Evolutionary conservation across 768 basidiomycete genomes (phyloP).

Genomic region (Mrakia hoshinonis): DNA sequence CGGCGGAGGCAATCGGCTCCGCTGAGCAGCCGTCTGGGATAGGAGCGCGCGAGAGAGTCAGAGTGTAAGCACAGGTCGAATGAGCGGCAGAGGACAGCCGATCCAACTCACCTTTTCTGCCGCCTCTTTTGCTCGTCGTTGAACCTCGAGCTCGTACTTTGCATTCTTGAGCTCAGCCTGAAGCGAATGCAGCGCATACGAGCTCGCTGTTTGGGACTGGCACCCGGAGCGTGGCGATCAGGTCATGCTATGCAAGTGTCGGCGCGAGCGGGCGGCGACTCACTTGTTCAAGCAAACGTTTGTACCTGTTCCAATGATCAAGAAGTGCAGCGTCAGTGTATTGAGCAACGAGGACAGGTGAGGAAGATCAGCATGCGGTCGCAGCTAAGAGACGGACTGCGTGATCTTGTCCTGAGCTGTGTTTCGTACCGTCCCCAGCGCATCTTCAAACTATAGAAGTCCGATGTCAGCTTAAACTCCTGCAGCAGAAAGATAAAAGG

Average conservation of each 20-base stretch:
- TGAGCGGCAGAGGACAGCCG: conserved; percentile 2
- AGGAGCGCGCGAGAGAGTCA: not conserved
- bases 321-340: not conserved
- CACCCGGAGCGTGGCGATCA: not conserved
- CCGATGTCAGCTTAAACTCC: not conserved
- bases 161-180: conserved; percentile 57
- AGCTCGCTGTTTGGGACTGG: conserved; percentile 59
- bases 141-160: conserved; percentile 12
- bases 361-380: no score
- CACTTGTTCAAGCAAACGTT: conserved; percentile 18
- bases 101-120: not conserved
- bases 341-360: conserved; percentile 6
- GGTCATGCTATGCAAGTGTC: not conserved
- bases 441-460: conserved; percentile 11
- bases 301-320: not conserved
- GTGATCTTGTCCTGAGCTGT: conserved; percentile 49
- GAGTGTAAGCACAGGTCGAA: not conserved
- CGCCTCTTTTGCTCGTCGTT: not conserved
- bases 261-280: not conserved
- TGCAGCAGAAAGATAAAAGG: conserved; percentile 26
- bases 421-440: conserved; percentile 45
- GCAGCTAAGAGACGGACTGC: no score
- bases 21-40: conserved; percentile 12
- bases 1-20: conserved; percentile 30
- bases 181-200: conserved; percentile 73